Conservation (phyloP, 371 early-diverging fungal genomes). For the Mortierella sp. region DNA sequence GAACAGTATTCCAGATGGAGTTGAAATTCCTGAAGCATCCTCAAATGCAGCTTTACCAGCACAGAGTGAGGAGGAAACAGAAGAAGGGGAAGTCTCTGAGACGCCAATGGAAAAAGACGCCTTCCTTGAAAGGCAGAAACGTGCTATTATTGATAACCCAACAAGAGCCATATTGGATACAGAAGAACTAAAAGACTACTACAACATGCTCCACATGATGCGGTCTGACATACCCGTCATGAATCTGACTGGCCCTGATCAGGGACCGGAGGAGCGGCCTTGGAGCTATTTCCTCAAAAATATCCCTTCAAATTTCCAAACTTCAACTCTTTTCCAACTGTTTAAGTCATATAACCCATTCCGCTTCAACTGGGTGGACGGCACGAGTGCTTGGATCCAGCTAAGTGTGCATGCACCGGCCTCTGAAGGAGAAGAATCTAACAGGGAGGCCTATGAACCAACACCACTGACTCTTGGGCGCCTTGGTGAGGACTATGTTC, state of each 20-base stretch:
- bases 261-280: slow-evolving; percentile 52
- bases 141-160: slow-evolving; percentile 37
- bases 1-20: slow-evolving; percentile 7
- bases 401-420: slow-evolving; percentile 42
- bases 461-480: slow-evolving; percentile 21
- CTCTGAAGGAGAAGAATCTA: slow-evolving; percentile 14
- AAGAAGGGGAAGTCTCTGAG: slow-evolving; percentile 30
- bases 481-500: slow-evolving; percentile 43
- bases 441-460: slow-evolving; percentile 23
- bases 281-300: slow-evolving; percentile 61
- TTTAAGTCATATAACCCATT: slow-evolving; percentile 60
- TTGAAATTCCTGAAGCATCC: not conserved
- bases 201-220: slow-evolving; percentile 65
- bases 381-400: slow-evolving; percentile 61
- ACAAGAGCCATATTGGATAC: slow-evolving; percentile 25
- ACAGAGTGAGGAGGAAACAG: slow-evolving; percentile 29
- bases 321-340: slow-evolving; percentile 58
- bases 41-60: not conserved
- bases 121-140: slow-evolving; percentile 27
- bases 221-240: slow-evolving; percentile 62
- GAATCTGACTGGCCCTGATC: slow-evolving; percentile 61
- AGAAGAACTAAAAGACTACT: slow-evolving; percentile 38
- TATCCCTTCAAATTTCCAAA: slow-evolving; percentile 58
- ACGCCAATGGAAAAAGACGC: slow-evolving; percentile 31
- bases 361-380: slow-evolving; percentile 61